These are phyloP conservation scores for Rhytidhysteron rufulum DNA, from an alignment of 2,329 filamentous ascomycete species.

Conservation along the genomic window DNA sequence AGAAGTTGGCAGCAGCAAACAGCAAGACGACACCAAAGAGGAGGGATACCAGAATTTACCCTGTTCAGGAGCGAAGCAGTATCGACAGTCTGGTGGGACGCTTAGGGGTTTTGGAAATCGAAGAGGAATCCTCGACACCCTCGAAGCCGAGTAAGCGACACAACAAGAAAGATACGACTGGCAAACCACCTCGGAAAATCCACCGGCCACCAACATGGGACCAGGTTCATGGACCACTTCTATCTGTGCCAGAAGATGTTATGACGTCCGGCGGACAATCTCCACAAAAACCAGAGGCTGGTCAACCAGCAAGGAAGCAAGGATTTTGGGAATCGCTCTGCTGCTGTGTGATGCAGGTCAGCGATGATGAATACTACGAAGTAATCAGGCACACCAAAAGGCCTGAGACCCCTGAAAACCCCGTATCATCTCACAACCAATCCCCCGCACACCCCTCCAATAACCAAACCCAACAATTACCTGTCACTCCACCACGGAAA, in stretches of 20 bases:
- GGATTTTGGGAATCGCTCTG: slow-evolving; percentile 43
- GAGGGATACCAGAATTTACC: slow-evolving; percentile 45
- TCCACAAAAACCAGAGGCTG: slow-evolving; percentile 14
- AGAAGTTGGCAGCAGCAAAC: slow-evolving; percentile 28
- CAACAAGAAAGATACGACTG: slow-evolving; percentile 8
- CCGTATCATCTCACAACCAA: slow-evolving; percentile 5
- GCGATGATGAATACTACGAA: slow-evolving; percentile 41
- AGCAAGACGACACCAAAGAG: slow-evolving; percentile 12
- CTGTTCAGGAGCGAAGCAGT: slow-evolving; percentile 66
- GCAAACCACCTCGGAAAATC: slow-evolving; percentile 14
- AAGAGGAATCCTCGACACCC: slow-evolving; percentile 38
- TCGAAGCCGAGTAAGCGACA: slow-evolving; percentile 22
- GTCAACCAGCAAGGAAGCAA: slow-evolving; percentile 18
- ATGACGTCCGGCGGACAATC: slow-evolving; percentile 25
- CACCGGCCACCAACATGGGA: slow-evolving; percentile 43
- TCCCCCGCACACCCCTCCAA: background rate
- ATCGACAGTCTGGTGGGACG: slow-evolving; percentile 83
- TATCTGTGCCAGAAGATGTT: slow-evolving; percentile 39
- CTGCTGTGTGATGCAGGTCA: slow-evolving; percentile 25
- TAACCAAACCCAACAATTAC: slow-evolving; percentile 6
- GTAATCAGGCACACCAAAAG: slow-evolving; percentile 39
- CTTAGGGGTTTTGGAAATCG: slow-evolving; percentile 68
- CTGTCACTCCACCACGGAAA: slow-evolving; percentile 16
- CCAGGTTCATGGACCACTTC: slow-evolving; percentile 42
- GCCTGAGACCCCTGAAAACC: slow-evolving; percentile 8